Evolutionary conservation across 2,329 filamentous ascomycete genomes (phyloP).

Genomic region (Pochonia chlamydosporia): DNA sequence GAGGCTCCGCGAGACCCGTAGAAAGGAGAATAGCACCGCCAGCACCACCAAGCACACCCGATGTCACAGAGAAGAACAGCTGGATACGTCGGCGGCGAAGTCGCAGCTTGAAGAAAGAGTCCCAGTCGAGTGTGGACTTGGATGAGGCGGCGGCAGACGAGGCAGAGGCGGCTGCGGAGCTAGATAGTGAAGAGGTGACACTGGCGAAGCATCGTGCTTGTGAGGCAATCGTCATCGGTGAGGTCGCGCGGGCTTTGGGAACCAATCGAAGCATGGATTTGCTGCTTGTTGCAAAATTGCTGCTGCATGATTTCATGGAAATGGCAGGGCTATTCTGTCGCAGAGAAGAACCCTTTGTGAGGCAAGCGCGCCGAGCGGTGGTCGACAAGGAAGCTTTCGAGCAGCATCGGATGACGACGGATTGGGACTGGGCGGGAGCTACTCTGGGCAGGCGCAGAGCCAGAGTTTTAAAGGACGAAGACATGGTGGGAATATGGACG

Average conservation of each 20-base stretch:
- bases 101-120: constrained; percentile 87
- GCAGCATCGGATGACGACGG: constrained; percentile 18
- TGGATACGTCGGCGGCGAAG: constrained; percentile 80
- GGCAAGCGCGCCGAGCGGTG: constrained; percentile 14
- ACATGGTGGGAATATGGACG: constrained; percentile 15
- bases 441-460: constrained; percentile 24
- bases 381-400: constrained; percentile 25
- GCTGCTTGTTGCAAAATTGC: constrained; percentile 2
- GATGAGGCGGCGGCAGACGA: constrained; percentile 3
- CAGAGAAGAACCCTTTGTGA: constrained; percentile 13
- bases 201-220: constrained; percentile 13
- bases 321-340: constrained; percentile 7
- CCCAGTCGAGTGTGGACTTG: constrained; percentile 61
- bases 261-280: constrained; percentile 6
- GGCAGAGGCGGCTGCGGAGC: neutral
- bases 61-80: constrained; percentile 66
- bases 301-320: neutral
- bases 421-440: constrained; percentile 12
- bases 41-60: constrained; percentile 56
- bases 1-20: constrained; percentile 64
- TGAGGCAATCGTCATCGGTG: constrained; percentile 3
- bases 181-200: constrained; percentile 4
- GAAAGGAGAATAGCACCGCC: constrained; percentile 62
- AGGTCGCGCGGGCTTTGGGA: neutral
- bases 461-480: constrained; percentile 24